Conservation (phyloP, 1,284 basidiomycete species). For the Afroboletus lepidellus region DNA sequence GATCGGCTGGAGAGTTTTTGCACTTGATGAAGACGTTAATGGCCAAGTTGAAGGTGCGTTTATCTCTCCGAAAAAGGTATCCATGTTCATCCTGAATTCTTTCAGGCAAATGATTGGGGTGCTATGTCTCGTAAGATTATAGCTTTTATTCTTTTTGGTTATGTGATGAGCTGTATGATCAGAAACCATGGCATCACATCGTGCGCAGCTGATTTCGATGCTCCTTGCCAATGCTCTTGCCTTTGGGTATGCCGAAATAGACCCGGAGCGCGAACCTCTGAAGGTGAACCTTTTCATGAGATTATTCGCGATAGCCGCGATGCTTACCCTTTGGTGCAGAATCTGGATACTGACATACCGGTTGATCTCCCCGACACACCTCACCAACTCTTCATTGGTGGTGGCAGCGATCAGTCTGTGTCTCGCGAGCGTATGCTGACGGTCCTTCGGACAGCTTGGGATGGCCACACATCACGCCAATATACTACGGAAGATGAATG, state of each 20-base stretch:
- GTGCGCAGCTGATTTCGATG: constrained; percentile 43
- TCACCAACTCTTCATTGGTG: constrained; percentile 39
- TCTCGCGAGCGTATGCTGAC: constrained; percentile 34
- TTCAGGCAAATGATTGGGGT: constrained; percentile 59
- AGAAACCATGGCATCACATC: constrained; percentile 59
- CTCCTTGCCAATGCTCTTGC: constrained; percentile 46
- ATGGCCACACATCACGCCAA: constrained; percentile 31
- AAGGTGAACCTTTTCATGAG: constrained; percentile 37
- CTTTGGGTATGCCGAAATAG: constrained; percentile 46
- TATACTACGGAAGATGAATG: constrained; percentile 40
- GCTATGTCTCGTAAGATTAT: constrained; percentile 51
- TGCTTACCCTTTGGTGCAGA: constrained; percentile 31
- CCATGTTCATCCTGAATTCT: neutral
- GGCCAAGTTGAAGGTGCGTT: constrained; percentile 61
- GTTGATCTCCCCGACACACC: constrained; percentile 39
- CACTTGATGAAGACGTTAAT: constrained; percentile 60
- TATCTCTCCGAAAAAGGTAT: neutral
- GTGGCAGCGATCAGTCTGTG: constrained; percentile 13
- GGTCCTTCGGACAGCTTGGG: constrained; percentile 37
- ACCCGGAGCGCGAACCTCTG: constrained; percentile 46
- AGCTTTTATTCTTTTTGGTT: neutral
- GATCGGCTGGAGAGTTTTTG: constrained; percentile 52
- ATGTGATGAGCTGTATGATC: neutral
- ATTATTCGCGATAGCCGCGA: rapidly evolving
- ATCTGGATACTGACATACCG: constrained; percentile 46